A percentile compares a stretch with the other conserved stretches of the same genome.
These are phyloP conservation scores for Phaeosphaeriaceae sp. DNA, from an alignment of 2,329 filamentous ascomycete genomes.

Conservation along the genomic window DNA sequence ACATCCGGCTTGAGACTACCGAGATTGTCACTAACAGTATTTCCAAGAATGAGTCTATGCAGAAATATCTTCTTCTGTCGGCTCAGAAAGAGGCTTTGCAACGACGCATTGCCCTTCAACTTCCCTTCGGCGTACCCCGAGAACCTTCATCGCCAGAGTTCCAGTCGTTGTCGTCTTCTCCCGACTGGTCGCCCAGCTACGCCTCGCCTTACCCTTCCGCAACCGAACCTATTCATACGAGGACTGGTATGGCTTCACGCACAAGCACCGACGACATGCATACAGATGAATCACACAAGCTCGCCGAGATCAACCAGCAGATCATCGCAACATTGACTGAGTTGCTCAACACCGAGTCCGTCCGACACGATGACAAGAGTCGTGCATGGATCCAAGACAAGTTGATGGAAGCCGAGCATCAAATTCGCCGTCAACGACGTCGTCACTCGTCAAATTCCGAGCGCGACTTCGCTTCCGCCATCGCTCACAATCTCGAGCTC, in stretches of 20 bases:
- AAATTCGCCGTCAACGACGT: constrained; percentile 55
- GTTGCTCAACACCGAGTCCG: constrained; percentile 61
- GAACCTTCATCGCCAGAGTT: constrained; percentile 46
- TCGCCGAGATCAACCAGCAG: constrained; percentile 60
- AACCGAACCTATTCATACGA: constrained; percentile 33
- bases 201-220: constrained; percentile 30
- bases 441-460: constrained; percentile 46
- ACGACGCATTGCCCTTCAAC: constrained; percentile 48
- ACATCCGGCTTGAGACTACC: not conserved
- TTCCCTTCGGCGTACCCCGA: constrained; percentile 43
- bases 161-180: constrained; percentile 45
- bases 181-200: constrained; percentile 32
- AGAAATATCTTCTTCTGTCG: constrained; percentile 51
- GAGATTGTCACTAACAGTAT: constrained; percentile 16
- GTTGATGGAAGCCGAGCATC: constrained; percentile 62
- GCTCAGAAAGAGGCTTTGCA: constrained; percentile 52
- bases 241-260: constrained; percentile 21
- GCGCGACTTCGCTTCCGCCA: constrained; percentile 44
- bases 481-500: constrained; percentile 45
- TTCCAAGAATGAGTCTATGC: constrained; percentile 40
- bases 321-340: constrained; percentile 64
- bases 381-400: constrained; percentile 61
- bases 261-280: constrained; percentile 42
- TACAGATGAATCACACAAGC: constrained; percentile 53
- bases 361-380: constrained; percentile 54